Base-by-base conservation (phyloP, 306 rosid species). In the Cercis canadensis region DNA sequence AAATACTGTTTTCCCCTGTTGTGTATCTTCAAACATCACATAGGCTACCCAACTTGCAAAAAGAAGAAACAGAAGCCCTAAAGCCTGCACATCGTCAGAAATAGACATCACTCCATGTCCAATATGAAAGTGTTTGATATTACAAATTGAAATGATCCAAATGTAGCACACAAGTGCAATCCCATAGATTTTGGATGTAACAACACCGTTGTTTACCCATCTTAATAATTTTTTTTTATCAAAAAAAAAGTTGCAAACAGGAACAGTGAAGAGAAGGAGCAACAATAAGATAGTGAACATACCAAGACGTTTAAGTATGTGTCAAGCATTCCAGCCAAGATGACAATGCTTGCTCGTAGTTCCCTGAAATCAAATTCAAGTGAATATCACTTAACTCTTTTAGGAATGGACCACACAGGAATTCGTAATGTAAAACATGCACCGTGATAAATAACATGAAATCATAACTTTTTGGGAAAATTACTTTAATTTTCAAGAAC, bases 41-140 rank as follows among this genome's bases (percentile, higher is more conserved):
- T 87, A 94, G 19, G 95, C 97, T 67, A 94, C 77, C 99, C 99
- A 94, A 75, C 96, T 91, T 39, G 97, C 49, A 79, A 94, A 91
- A 77, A 94, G 79, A 86, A 94, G 97, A 86, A 94, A 94, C 47
- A 94, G 78, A 80, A 91, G 78, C 74, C 88, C 79, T 67, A 94
- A 79, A 75, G 92, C 96, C 99, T 94, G 95, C 84, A 88, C 85
- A 71, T 62, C 57, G 55, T 53, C 53, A 52, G 62, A 82, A 47
- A 53, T 33, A 49, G 66, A 52, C 31, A 65, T 49, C 40, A 29
- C 37, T 52, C 44, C 29, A 60, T 43, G 49, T 44, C 41, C 31
- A 59, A 58, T 6, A 70, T 24, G 72, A 57, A 62, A 55, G 57
- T 56, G 49, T 70, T 50, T 56, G 52, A 46, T 19, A 21, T 61